Base-by-base conservation (phyloP, 2,329 filamentous ascomycete genomes). In the Aulographum hederae region DNA sequence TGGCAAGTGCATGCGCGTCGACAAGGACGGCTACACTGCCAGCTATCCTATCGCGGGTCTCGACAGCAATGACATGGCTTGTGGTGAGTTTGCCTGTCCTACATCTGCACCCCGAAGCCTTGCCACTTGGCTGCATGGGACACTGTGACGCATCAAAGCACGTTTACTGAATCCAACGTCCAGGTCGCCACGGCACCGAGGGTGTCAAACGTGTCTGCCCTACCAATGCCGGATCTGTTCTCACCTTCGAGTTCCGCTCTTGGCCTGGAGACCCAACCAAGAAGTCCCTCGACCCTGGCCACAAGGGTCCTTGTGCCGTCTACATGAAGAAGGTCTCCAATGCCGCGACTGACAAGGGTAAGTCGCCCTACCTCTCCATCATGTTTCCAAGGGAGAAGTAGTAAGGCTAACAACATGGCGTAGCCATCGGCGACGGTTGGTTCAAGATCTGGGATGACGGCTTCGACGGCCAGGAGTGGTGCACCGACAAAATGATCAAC, bases 371-470 rank as follows among this genome's bases (percentile, higher is more conserved):
- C 54, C 8, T 25, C 15, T 17, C 17, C 18, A 17, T 3, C 21
- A 10, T 12, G 10, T 25, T 10, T 10, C 21, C 21, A 25, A 25
- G 10, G 12, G 21, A 10, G 12, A 25, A 25, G 17, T 20, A 29
- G 37, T 41, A 32, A 42, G 31, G 18, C n/a, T 4, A 6, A 15
- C 15, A 8, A 26, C 12, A 44, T 46, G 32, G n/a, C n/a, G n/a
- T n/a, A n/a, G n/a, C n/a, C 30, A 38, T 62, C 16, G 76, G 77
- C 4, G 54, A 60, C 31, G 77, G 77, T 25, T 85, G 78, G 78
- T 78, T 84, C 63, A 82, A 82, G 61, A 67, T 84, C 46, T 80
- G 65, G 60, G 66, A 78, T 35, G 63, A 74, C 32, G 74, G 73
- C 28, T 79, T 77, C 51, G 61, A 78, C 42, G 47, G 54, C 4